Conservation (phyloP, 208 protist genomes). For the Trypanosoma rangeli region DNA sequence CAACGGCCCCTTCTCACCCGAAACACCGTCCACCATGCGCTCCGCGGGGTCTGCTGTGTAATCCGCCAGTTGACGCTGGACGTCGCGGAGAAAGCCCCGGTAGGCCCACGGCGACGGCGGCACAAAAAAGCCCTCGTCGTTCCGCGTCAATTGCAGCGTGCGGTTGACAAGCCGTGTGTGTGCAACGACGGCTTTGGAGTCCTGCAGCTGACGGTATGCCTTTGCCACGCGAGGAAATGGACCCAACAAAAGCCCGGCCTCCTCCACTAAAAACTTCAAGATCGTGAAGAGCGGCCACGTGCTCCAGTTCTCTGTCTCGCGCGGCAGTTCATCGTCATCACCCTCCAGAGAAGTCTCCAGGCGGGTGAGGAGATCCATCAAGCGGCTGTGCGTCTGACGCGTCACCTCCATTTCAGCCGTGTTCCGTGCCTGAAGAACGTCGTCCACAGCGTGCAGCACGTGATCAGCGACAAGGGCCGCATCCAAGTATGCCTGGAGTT, state of each 20-base stretch:
- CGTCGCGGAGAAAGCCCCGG: constrained; percentile 51
- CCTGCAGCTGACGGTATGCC: constrained; percentile 34
- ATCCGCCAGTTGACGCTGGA: constrained; percentile 42
- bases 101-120: constrained; percentile 28
- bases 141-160: constrained; percentile 30
- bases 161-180: constrained; percentile 55
- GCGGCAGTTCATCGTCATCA: constrained; percentile 14
- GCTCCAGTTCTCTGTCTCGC: constrained; percentile 26
- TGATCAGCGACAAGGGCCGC: constrained; percentile 42
- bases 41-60: constrained; percentile 47
- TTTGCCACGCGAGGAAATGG: constrained; percentile 51
- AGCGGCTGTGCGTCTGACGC: constrained; percentile 40
- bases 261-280: constrained; percentile 68
- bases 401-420: constrained; percentile 44
- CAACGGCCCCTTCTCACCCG: constrained; percentile 43
- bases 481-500: constrained; percentile 53
- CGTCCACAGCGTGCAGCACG: constrained; percentile 44
- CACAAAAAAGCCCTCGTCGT: neutral
- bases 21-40: constrained; percentile 33
- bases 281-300: constrained; percentile 69
- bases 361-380: constrained; percentile 53
- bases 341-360: constrained; percentile 49
- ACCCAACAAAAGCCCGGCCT: constrained; percentile 60
- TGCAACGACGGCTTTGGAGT: constrained; percentile 34
- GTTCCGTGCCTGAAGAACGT: constrained; percentile 51